Percentiles rank a stretch among this genome's conserved stretches.
These are phyloP conservation scores for Geotrichum phurueaensis DNA, from an alignment of 1,139 yeast species.

Conservation along the genomic window DNA sequence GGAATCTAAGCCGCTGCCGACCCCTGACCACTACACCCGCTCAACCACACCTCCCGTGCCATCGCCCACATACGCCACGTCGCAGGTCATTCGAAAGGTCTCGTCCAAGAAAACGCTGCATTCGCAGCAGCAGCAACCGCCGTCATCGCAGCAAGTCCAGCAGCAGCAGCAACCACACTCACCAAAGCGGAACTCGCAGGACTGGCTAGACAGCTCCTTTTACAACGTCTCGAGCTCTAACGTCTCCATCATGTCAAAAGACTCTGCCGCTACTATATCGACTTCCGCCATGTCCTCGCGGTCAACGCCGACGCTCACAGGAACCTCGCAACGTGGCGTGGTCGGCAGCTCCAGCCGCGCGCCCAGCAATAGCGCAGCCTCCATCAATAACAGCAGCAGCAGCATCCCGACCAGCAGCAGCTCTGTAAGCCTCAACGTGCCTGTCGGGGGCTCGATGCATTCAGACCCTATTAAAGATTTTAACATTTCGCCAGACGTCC, in stretches of 20 bases:
- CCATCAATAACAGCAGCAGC: slow-evolving; percentile 3
- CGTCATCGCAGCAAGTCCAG: neutral
- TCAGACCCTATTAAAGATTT: slow-evolving; percentile 18
- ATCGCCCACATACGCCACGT: slow-evolving; percentile 9
- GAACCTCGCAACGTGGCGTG: neutral
- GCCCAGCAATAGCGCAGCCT: neutral
- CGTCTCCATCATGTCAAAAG: neutral
- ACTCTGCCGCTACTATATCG: neutral
- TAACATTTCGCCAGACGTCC: slow-evolving; percentile 51
- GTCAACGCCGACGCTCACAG: slow-evolving; percentile 2
- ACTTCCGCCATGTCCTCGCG: neutral
- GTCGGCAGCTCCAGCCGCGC: neutral
- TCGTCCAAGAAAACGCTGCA: slow-evolving; percentile 9
- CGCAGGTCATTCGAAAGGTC: slow-evolving; percentile 12
- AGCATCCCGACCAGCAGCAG: neutral
- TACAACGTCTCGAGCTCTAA: slow-evolving; percentile 4
- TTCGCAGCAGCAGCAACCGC: neutral
- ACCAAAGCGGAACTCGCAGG: slow-evolving; percentile 12
- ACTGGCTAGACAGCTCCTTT: slow-evolving; percentile 4
- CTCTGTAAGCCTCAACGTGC: slow-evolving; percentile 2
- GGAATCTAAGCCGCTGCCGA: slow-evolving; percentile 41
- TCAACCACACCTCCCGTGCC: slow-evolving; percentile 10
- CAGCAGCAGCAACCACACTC: slow-evolving; percentile 9
- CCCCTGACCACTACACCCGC: slow-evolving; percentile 31
- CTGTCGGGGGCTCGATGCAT: slow-evolving; percentile 3